Percentiles rank a stretch among this genome's conserved stretches.
Evolutionary conservation across 2,329 filamentous ascomycete species (phyloP).

Genomic region (Cryphonectria parasitica): DNA sequence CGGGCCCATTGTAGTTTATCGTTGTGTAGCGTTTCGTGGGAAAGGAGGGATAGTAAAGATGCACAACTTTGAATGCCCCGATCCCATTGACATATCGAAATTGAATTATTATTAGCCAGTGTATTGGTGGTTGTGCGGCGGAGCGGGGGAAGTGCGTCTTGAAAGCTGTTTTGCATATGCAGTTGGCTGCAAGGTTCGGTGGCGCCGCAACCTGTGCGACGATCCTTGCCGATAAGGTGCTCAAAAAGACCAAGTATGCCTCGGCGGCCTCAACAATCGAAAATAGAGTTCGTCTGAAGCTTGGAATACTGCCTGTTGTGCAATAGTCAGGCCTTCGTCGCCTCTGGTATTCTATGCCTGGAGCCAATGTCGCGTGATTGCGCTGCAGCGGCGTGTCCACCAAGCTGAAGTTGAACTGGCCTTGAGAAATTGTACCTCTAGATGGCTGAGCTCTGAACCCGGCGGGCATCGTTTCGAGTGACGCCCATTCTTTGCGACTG

Average conservation of each 20-base stretch:
- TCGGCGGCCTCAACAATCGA: background rate
- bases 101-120: background rate
- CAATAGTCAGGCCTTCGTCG: background rate
- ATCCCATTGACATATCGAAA: background rate
- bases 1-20: background rate
- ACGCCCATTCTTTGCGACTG: background rate
- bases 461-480: background rate
- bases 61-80: background rate
- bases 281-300: background rate
- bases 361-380: background rate
- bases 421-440: background rate
- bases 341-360: background rate
- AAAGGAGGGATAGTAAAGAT: background rate
- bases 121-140: background rate
- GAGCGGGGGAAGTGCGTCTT: background rate
- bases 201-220: background rate
- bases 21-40: background rate
- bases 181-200: slow-evolving; percentile 3
- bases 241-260: background rate
- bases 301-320: background rate
- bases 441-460: background rate
- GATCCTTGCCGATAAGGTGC: background rate
- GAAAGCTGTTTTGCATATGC: background rate
- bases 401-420: background rate
- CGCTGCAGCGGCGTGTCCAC: background rate